A percentile compares a stretch with the other conserved stretches of the same genome.
Evolutionary conservation across 306 rosid genomes (phyloP).

Genomic region (Prunus fruticosa): DNA sequence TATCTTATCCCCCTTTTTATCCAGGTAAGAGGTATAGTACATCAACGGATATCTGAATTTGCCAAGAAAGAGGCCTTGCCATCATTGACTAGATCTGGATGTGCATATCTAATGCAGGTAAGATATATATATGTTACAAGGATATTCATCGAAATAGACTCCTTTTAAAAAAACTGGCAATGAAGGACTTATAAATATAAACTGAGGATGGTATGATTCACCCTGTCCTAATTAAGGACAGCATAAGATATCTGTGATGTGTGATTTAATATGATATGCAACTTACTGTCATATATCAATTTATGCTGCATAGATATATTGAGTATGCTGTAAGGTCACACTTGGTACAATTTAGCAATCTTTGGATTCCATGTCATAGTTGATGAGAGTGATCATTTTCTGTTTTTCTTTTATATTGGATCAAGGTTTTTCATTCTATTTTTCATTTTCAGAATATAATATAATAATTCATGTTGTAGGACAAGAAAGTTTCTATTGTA

Average conservation of each 20-base stretch:
- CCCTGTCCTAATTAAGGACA: background rate
- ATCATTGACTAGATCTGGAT: constrained; percentile 94
- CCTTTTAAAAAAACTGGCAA: background rate
- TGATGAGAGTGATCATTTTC: too few species aligned
- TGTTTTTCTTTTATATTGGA: background rate
- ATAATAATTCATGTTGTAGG: background rate
- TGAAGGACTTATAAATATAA: background rate
- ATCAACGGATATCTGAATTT: constrained; percentile 86
- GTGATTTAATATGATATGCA: background rate
- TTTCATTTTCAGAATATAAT: background rate
- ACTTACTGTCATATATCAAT: background rate
- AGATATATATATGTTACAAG: background rate
- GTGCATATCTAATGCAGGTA: constrained; percentile 98
- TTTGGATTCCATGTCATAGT: background rate
- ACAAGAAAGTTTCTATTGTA: background rate
- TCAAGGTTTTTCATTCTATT: background rate
- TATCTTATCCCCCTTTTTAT: constrained; percentile 19
- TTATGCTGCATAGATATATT: background rate
- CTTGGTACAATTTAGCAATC: background rate
- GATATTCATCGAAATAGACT: background rate
- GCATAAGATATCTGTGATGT: background rate
- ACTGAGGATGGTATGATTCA: background rate
- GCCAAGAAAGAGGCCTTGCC: constrained; percentile 96
- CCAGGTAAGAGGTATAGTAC: constrained; percentile 83
- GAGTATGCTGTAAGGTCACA: background rate